Evolutionary conservation across 2,329 filamentous ascomycete species (phyloP).

Genomic region (Trichoderma brevicompactum): DNA sequence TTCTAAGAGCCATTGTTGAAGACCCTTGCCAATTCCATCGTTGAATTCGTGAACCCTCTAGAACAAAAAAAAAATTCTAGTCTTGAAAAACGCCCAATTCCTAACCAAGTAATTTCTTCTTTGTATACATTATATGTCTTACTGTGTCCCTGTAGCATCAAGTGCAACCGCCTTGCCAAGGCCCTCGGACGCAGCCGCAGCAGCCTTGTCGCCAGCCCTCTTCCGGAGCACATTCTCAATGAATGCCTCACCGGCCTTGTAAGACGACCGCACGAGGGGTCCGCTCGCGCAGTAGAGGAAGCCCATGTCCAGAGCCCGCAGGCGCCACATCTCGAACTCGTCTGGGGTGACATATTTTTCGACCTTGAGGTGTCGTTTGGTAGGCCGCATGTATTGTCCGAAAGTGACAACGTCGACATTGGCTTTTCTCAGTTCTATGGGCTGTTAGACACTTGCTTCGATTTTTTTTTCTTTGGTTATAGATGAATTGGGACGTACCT

Average conservation of each 20-base stretch:
- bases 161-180: conserved; percentile 49
- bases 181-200: conserved; percentile 38
- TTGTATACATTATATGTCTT: background rate
- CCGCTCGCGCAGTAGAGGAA: conserved; percentile 97
- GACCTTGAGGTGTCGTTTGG: conserved; percentile 96
- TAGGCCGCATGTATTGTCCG: conserved; percentile 99
- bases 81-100: conserved; percentile 24
- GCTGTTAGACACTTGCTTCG: background rate
- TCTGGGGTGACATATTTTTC: conserved; percentile 93
- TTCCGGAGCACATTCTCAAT: conserved; percentile 98
- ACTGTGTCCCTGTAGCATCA: conserved; percentile 36
- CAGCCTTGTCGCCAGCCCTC: conserved; percentile 57
- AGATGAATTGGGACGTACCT: conserved; percentile 49
- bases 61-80: conserved; percentile 1
- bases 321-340: conserved; percentile 88
- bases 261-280: conserved; percentile 89
- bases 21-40: conserved; percentile 35
- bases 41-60: conserved; percentile 35
- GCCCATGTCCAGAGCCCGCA: conserved; percentile 88
- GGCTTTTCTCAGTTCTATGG: conserved; percentile 70
- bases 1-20: conserved; percentile 37
- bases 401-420: conserved; percentile 96
- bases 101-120: background rate
- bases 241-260: conserved; percentile 97
- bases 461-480: background rate